Evolutionary conservation across 2,329 filamentous ascomycete genomes (phyloP).

Genomic region (Exutisphaerella laricina): DNA sequence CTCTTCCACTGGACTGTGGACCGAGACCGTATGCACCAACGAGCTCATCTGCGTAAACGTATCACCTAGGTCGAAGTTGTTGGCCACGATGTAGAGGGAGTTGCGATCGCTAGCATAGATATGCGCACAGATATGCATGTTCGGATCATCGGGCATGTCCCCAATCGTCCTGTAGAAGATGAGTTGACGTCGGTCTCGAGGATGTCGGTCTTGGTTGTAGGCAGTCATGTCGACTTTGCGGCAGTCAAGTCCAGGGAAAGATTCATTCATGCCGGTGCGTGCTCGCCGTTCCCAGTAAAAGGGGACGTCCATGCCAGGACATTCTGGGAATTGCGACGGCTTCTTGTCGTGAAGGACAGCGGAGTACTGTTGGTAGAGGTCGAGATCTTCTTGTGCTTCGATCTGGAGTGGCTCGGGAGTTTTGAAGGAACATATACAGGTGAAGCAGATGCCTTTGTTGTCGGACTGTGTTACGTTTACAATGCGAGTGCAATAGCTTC

Average conservation of each 20-base stretch:
- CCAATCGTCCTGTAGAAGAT: constrained; percentile 45
- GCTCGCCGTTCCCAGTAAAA: constrained; percentile 33
- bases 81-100: constrained; percentile 48
- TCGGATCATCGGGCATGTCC: constrained; percentile 37
- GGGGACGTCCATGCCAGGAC: constrained; percentile 34
- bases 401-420: constrained; percentile 34
- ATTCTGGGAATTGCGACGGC: constrained; percentile 30
- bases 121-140: constrained; percentile 54
- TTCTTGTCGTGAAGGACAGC: constrained; percentile 33
- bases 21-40: constrained; percentile 45
- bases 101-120: constrained; percentile 54
- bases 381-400: constrained; percentile 33
- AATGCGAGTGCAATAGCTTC: constrained; percentile 48
- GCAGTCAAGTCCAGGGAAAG: constrained; percentile 43
- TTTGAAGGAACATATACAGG: constrained; percentile 50
- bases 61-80: constrained; percentile 42
- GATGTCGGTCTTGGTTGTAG: constrained; percentile 39
- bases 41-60: constrained; percentile 42
- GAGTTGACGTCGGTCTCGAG: constrained; percentile 39
- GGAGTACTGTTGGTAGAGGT: constrained; percentile 35
- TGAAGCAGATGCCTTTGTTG: constrained; percentile 46
- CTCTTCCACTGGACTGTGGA: constrained; percentile 40
- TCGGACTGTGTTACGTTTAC: constrained; percentile 48
- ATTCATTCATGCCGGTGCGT: constrained; percentile 36
- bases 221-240: constrained; percentile 49